phyloP scores from a whole-genome alignment of 306 rosid genomes.

The cucumber (Cucumis sativus) region Cucumber_9930_V3 NC_026655.2:25941501-25942000 shows the following conservation, averaged over 20 bases:
- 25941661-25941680: conserved; percentile 99
- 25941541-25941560: conserved; percentile 98
- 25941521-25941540: conserved; percentile 91
- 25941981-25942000: not conserved
- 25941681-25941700: conserved; percentile 96
- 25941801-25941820: conserved; percentile 63
- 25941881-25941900: not conserved
- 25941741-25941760: conserved; percentile 94
- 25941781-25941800: conserved; percentile 98
- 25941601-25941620: conserved; percentile 14
- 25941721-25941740: conserved; percentile 97
- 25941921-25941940: not conserved
- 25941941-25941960: not conserved
- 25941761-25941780: conserved; percentile 99
- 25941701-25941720: conserved; percentile 94
- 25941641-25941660: conserved; percentile 26
- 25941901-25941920: not conserved
- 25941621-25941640: conserved; percentile 14
- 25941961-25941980: not conserved
- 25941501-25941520: conserved; percentile 98
- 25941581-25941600: not conserved
- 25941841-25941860: not conserved
- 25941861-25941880: not conserved
- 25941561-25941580: conserved; percentile 39
- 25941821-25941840: not conserved